Evolutionary conservation across 257 asterid genomes (phyloP), one percentile per base, ranked within the genome.

Genomic region (Penstemon davidsonii): DNA sequence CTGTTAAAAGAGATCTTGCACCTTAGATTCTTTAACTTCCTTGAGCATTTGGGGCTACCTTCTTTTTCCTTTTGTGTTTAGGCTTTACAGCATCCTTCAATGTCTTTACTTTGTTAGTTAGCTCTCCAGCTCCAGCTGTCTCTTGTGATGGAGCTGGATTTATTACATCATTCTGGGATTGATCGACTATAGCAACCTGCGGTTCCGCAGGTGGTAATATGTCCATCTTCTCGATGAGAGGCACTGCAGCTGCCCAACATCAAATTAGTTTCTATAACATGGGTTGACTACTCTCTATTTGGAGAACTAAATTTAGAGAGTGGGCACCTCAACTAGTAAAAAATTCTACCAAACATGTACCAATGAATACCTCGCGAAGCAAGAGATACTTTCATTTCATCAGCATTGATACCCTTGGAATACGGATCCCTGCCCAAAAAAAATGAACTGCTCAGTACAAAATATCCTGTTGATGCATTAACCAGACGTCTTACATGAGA

Each of bases 11-110:
- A 43, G 73, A 55, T 64, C 56, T 37, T 52, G 8, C 42, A 71
- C 9, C 41, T 44, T 46, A 9, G 15, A 72, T 67, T 4, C 12
- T 75, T 81, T 73, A 91, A 73, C 81, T 76, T 70, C 81, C 84
- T 43, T 47, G 75, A 37, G 73, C 52, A 52, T 75, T 73, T 36
- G 84, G 62, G 5, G 44, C 9, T 6, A 64, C 76, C 83, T 76
- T 87, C 86, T 84, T 81, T 79, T 80, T 85, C 66, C 96, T 77
- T 75, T 78, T 88, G 81, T 87, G 90, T 80, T 88, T 88, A 49
- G 95, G 92, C 81, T 88, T 94, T 79, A 85, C 96, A 10, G 96
- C 97, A 74, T 88, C 97, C 76, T 75, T 75, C 71, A 90, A 80
- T 15, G 92, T 85, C 86, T 79, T 85, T 54, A 77, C 80, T 60